Percentiles rank a stretch among this genome's conserved stretches.
These are phyloP conservation scores for Fonsecaea erecta DNA, from an alignment of 2,329 filamentous ascomycete genomes.

Conservation along the genomic window DNA sequence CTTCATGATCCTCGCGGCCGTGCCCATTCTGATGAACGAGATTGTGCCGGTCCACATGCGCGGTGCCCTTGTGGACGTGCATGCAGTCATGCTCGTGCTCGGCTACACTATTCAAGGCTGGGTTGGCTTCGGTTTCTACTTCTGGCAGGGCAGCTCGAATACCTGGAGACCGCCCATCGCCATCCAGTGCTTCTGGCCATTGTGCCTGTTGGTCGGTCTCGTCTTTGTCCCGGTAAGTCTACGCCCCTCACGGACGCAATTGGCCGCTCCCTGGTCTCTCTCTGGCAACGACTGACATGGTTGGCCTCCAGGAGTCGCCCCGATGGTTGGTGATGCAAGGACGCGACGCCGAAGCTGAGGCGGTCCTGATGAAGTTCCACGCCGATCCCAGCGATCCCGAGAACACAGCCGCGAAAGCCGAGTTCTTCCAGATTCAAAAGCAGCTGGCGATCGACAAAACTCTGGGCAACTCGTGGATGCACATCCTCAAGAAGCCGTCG, in stretches of 20 bases:
- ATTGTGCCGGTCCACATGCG: slow-evolving; percentile 32
- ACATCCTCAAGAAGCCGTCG: slow-evolving; percentile 31
- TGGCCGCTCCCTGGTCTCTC: not conserved
- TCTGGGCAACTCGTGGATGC: slow-evolving; percentile 30
- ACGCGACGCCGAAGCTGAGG: slow-evolving; percentile 32
- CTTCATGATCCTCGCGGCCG: slow-evolving; percentile 36
- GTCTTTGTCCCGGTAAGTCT: slow-evolving; percentile 33
- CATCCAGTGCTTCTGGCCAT: slow-evolving; percentile 30
- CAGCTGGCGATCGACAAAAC: slow-evolving; percentile 34
- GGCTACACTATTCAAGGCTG: slow-evolving; percentile 33
- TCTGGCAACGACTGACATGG: not conserved
- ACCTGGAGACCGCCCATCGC: slow-evolving; percentile 36
- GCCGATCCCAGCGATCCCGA: slow-evolving; percentile 24
- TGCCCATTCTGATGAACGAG: slow-evolving; percentile 35
- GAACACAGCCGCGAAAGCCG: slow-evolving; percentile 26
- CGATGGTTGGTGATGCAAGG: slow-evolving; percentile 36
- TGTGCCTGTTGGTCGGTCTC: slow-evolving; percentile 30
- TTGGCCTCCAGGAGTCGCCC: slow-evolving; percentile 16
- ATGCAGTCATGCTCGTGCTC: slow-evolving; percentile 30
- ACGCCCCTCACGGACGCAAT: not conserved
- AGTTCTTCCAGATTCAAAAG: slow-evolving; percentile 36
- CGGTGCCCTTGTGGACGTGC: slow-evolving; percentile 33
- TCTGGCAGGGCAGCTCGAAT: slow-evolving; percentile 32
- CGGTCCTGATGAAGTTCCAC: slow-evolving; percentile 29
- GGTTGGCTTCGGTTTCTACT: slow-evolving; percentile 36